These are phyloP conservation scores for Ganoderma meredithae DNA, from an alignment of 1,284 basidiomycete species.

Conservation along the genomic window DNA sequence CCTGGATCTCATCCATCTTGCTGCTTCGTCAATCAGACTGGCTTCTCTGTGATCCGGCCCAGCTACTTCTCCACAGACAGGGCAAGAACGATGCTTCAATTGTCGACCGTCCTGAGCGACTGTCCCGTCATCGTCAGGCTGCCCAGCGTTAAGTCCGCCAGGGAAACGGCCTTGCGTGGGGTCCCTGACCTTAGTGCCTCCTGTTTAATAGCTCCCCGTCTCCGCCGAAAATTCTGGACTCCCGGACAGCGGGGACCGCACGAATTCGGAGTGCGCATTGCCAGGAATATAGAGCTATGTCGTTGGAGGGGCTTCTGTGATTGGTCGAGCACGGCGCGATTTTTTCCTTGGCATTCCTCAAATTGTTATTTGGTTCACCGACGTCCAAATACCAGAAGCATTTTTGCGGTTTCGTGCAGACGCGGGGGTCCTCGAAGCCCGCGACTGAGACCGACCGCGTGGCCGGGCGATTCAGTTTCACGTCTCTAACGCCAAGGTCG, in stretches of 20 bases:
- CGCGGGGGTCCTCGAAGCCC: neutral
- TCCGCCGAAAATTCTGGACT: neutral
- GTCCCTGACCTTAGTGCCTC: neutral
- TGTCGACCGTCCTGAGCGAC: neutral
- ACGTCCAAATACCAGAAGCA: neutral
- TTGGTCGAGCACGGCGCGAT: neutral
- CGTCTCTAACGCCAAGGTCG: neutral
- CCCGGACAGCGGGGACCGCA: neutral
- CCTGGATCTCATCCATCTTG: constrained; percentile 12
- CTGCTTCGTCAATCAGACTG: constrained; percentile 3
- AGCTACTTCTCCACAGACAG: neutral
- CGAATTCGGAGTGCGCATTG: neutral
- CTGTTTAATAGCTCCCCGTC: neutral
- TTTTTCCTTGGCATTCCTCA: neutral
- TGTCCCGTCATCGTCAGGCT: neutral
- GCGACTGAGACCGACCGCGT: neutral
- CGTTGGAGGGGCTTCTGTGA: neutral
- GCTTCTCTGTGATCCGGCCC: constrained; percentile 6
- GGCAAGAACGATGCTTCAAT: constrained; percentile 1
- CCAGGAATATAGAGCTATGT: neutral
- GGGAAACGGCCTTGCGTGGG: neutral
- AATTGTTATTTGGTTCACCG: neutral
- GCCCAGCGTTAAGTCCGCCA: neutral
- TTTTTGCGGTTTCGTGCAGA: neutral
- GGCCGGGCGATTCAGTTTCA: neutral